Base-by-base conservation (phyloP, 1,139 yeast genomes). In the Geotrichum histeridarum region DNA sequence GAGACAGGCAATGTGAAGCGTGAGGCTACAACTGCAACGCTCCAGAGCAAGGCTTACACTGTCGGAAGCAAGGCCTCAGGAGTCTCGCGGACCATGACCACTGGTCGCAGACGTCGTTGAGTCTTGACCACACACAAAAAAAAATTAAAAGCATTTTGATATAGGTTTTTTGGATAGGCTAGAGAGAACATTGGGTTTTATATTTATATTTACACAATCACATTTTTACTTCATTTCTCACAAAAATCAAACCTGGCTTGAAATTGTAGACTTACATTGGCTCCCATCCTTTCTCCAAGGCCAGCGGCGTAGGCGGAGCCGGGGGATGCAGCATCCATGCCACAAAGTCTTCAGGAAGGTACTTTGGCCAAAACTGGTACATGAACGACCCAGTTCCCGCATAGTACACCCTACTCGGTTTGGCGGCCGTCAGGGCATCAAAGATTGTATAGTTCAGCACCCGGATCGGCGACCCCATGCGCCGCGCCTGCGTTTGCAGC, bases 301-400 rank as follows among this genome's bases (percentile, higher is more conserved):
- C 48, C n/a, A 46, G 30, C 7, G 50, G 44, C 8, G 59, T 55
- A 4, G 50, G 52, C 3, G 57, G 59, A 27, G 54, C 54, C n/a
- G 59, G 43, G 1, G 69, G 69, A 33, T 59, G 62, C 33, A 72
- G 63, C 18, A 72, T 58, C 70, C 72, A 66, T 9, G 72, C 60
- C 55, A 73, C 59, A 38, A 68, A 53, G 14, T 63, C 38, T 54
- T 73, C 76, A 1, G 77, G 74, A 7, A 69, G 43, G 53, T 61
- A 54, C 36, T 60, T 57, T 2, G 71, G 63, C 35, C 73, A 60
- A 48, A 65, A 58, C 46, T 67, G 67, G 59, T 73, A 73, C 8
- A 70, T 61, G 48, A 63, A 64, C 39, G 74, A 65, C 2, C 75
- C 75, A 18, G 64, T 55, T n/a, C 77, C 77, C 2, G 70, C 73